Base-by-base conservation (phyloP, 768 basidiomycete genomes). In the Macrolepiota dolichaula region DNA sequence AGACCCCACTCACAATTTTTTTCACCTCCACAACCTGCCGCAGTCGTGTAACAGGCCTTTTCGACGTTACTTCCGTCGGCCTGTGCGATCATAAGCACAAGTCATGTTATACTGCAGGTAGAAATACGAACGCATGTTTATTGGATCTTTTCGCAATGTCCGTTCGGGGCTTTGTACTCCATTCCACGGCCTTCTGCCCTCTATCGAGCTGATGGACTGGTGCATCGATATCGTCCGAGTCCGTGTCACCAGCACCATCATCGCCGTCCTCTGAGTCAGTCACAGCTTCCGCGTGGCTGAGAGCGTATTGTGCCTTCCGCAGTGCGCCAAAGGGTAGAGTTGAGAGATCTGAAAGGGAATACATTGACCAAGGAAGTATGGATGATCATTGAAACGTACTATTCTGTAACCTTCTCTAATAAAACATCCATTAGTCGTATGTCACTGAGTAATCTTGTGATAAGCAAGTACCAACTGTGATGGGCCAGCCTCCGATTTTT, bases 1-100 rank as follows among this genome's bases (percentile, higher is more conserved):
- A 27, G 2, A 12, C 37, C 7, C 46, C 29, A 70, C 89, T 60
- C 68, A 92, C 94, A 46, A 80, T 69, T 63, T 85, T 83, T 40
- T 82, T 79, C 13, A 84, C 79, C 65, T 94, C 89, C 3, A 94
- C 81, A 0, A 91, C 87, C 10, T 77, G 78, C 59, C 93, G 77
- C 56, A 80, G 80, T 22, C 95, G 84, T 5, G 88, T 84, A 15
- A 96, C 91, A 1, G 92, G 92, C 66, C 82, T 83, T 72, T 95
- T 97, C 0, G 94, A 93, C 15, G 90, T 88, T 55, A 92, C 78
- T 66, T 94, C 93, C 35, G 77, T 80, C 1, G 95, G 95, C 1
- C 95, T 96, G 54, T 29, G 49, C 25, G 25, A 11, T 9, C 37
- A 62, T 29, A 17, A 62, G 57, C 54, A 7, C 36, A 42, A 25